These are phyloP conservation scores for Pilasporangium apinafurcum DNA, from an alignment of 352 stramenopile species.

Conservation along the genomic window DNA sequence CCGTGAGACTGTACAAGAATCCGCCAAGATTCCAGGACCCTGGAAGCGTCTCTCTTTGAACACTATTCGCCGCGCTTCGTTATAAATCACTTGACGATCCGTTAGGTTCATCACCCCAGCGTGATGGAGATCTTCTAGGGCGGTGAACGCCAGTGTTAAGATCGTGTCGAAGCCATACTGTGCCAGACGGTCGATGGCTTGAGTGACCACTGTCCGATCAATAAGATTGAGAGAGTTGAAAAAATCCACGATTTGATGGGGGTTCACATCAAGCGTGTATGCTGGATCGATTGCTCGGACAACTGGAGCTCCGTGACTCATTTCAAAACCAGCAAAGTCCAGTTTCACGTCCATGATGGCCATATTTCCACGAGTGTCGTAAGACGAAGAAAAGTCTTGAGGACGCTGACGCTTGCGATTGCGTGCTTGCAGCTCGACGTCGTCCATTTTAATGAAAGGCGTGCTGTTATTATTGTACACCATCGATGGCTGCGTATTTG, in stretches of 20 bases:
- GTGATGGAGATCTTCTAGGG: conserved; percentile 34
- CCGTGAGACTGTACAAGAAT: conserved; percentile 41
- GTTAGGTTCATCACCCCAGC: conserved; percentile 24
- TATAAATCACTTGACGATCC: conserved; percentile 42
- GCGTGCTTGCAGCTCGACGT: conserved; percentile 16
- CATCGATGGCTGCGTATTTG: conserved; percentile 9
- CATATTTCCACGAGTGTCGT: conserved; percentile 4
- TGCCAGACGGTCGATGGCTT: conserved; percentile 26
- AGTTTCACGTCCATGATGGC: conserved; percentile 53
- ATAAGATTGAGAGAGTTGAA: conserved; percentile 43
- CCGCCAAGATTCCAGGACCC: conserved; percentile 23
- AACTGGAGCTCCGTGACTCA: conserved; percentile 12
- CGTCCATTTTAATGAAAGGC: conserved; percentile 20
- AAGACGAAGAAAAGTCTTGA: conserved; percentile 7
- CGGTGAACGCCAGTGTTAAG: conserved; percentile 42
- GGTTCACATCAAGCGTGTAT: conserved; percentile 7
- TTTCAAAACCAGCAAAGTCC: conserved; percentile 48
- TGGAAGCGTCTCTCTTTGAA: conserved; percentile 33
- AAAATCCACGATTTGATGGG: conserved; percentile 35
- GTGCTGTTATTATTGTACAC: conserved; percentile 17
- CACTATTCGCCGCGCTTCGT: conserved; percentile 33
- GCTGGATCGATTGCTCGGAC: conserved; percentile 5
- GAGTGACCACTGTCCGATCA: conserved; percentile 19
- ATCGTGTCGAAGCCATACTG: conserved; percentile 61
- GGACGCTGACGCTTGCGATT: conserved; percentile 31